phyloP scores from a whole-genome alignment of 1,284 basidiomycete genomes.

The Erythrobasidium hasegawianum region DNA sequence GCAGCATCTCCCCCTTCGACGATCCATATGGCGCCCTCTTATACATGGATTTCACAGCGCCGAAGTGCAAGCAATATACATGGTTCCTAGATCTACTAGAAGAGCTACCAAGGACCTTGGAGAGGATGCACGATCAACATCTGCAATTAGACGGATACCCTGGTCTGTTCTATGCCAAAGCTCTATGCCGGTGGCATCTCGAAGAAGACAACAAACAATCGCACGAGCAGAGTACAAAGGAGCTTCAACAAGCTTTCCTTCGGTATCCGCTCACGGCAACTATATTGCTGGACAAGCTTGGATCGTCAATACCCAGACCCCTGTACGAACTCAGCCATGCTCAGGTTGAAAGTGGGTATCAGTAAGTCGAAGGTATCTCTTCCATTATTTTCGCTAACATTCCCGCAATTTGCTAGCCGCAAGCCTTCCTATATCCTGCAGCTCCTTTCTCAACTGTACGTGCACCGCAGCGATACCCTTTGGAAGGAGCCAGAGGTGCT shows the following conservation, averaged over 20 bases:
- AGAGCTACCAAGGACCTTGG: slow-evolving; percentile 24
- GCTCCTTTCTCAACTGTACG: slow-evolving; percentile 80
- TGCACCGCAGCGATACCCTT: slow-evolving; percentile 64
- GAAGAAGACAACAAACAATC: slow-evolving; percentile 59
- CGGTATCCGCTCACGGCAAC: slow-evolving; percentile 75
- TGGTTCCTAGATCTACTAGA: slow-evolving; percentile 70
- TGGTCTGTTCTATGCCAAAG: slow-evolving; percentile 73
- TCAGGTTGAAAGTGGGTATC: slow-evolving; percentile 20
- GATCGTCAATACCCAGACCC: slow-evolving; percentile 60
- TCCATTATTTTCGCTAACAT: too few species aligned
- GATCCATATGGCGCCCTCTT: slow-evolving; percentile 80
- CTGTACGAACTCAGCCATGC: slow-evolving; percentile 51
- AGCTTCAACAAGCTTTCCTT: slow-evolving; percentile 66
- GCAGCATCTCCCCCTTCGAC: slow-evolving; percentile 45
- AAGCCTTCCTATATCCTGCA: slow-evolving; percentile 48
- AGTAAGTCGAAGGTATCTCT: too few species aligned
- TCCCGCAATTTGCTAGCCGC: too few species aligned
- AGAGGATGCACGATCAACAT: slow-evolving; percentile 28
- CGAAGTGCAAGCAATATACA: slow-evolving; percentile 45
- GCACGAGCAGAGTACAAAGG: slow-evolving; percentile 60
- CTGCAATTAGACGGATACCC: slow-evolving; percentile 64
- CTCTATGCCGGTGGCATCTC: slow-evolving; percentile 60
- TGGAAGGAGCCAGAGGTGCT: slow-evolving; percentile 70
- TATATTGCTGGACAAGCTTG: slow-evolving; percentile 75
- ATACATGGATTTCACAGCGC: slow-evolving; percentile 51